Conservation (phyloP, 495 filamentous ascomycete species). For the Entonaema liquescens region DNA sequence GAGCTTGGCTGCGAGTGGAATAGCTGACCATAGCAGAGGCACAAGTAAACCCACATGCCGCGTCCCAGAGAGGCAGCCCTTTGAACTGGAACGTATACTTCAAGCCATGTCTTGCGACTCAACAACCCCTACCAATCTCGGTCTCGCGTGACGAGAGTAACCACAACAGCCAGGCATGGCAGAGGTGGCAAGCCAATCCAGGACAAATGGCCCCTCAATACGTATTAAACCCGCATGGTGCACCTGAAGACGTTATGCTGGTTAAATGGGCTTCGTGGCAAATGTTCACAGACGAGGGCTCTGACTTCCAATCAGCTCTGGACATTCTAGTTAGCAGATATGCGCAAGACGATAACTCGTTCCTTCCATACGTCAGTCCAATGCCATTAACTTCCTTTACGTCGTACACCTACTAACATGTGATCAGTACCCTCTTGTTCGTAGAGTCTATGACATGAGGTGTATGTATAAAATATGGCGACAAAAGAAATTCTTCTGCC, state of each 20-base stretch:
- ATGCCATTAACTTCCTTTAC: background rate
- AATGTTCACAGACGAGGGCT: conserved; percentile 33
- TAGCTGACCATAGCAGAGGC: conserved; percentile 27
- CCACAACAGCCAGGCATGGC: conserved; percentile 14
- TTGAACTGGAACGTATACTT: conserved; percentile 28
- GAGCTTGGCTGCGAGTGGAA: background rate
- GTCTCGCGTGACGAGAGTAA: conserved; percentile 24
- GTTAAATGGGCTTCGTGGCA: conserved; percentile 44
- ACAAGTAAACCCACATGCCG: conserved; percentile 1
- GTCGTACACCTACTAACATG: conserved; percentile 34
- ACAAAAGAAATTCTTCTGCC: conserved; percentile 40
- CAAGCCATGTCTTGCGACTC: conserved; percentile 9
- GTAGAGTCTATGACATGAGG: conserved; percentile 44
- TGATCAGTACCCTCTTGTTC: conserved; percentile 42
- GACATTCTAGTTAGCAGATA: conserved; percentile 37
- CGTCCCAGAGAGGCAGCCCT: conserved; percentile 21
- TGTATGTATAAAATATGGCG: conserved; percentile 49
- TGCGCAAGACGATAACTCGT: conserved; percentile 26
- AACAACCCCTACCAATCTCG: conserved; percentile 16
- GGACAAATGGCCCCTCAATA: conserved; percentile 18
- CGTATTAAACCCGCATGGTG: conserved; percentile 19
- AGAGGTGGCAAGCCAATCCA: conserved; percentile 13
- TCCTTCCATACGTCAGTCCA: conserved; percentile 42
- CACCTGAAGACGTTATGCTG: conserved; percentile 24
- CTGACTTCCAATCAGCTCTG: conserved; percentile 41